A percentile compares a stretch with the other conserved stretches of the same genome.
Conservation (phyloP, 2,329 filamentous ascomycete species). For the Fonsecaea multimorphosa region DNA sequence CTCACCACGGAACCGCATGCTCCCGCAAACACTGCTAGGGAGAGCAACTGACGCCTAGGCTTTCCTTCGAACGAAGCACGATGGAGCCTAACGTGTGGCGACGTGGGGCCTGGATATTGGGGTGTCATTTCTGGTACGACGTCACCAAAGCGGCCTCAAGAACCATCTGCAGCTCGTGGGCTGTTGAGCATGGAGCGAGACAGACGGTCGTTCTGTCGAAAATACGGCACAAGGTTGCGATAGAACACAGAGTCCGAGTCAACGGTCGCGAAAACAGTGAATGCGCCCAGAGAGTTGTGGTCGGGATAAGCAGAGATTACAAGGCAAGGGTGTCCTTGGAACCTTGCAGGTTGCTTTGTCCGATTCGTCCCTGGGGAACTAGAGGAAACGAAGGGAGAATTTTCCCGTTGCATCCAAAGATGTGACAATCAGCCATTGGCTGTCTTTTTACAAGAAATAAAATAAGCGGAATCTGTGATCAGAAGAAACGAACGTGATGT, state of each 20-base stretch:
- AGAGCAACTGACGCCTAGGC: background rate
- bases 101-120: background rate
- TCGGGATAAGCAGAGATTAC: background rate
- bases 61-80: background rate
- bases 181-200: background rate
- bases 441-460: slow-evolving; percentile 1
- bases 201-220: background rate
- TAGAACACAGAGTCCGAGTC: background rate
- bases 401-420: background rate
- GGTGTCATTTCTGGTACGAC: background rate
- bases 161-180: background rate
- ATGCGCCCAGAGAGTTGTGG: background rate
- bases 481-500: background rate
- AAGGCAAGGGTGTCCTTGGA: background rate
- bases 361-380: background rate
- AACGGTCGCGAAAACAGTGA: background rate
- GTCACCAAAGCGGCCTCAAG: background rate
- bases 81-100: slow-evolving; percentile 12
- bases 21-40: background rate
- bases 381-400: background rate
- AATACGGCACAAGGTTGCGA: background rate
- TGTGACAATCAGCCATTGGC: background rate
- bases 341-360: background rate
- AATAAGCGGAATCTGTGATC: background rate
- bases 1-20: background rate